Conservation (phyloP, 169 alveolate genomes). For the Amoebophrya sp. region DNA sequence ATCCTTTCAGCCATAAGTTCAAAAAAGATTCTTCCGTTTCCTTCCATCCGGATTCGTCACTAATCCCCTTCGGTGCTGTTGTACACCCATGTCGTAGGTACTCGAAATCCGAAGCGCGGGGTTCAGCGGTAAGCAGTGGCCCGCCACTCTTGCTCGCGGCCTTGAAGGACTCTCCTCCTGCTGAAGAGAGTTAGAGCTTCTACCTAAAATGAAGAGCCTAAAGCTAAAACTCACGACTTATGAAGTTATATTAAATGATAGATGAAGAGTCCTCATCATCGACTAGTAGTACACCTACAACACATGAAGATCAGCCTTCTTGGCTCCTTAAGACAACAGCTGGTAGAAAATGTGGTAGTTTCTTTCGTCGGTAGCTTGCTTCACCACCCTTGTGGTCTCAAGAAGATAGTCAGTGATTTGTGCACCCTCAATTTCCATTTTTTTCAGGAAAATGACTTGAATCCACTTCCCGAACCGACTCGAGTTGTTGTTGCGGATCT, state of each 20-base stretch:
- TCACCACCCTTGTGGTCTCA: neutral
- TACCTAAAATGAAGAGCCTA: no score
- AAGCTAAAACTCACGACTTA: no score
- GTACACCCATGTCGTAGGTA: neutral
- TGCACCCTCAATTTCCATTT: neutral
- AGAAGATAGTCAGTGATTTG: neutral
- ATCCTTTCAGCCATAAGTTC: no score
- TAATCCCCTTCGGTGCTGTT: neutral
- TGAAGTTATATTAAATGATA: no score
- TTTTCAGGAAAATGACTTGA: neutral
- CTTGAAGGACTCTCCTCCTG: no score
- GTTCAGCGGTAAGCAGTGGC: neutral
- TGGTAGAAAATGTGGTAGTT: neutral
- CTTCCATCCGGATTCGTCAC: neutral
- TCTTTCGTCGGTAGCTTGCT: neutral
- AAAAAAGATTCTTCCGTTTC: neutral
- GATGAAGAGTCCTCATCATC: no score
- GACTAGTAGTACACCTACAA: no score
- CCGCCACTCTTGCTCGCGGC: no score
- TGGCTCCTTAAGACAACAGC: neutral
- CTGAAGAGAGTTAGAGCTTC: no score
- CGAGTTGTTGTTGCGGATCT: slow-evolving; percentile 89
- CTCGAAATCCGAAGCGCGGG: neutral
- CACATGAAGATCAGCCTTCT: neutral
- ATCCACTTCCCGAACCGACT: neutral